Evolutionary conservation across 2,329 filamentous ascomycete genomes (phyloP).

Genomic region (Ascocoryne sarcoides): DNA sequence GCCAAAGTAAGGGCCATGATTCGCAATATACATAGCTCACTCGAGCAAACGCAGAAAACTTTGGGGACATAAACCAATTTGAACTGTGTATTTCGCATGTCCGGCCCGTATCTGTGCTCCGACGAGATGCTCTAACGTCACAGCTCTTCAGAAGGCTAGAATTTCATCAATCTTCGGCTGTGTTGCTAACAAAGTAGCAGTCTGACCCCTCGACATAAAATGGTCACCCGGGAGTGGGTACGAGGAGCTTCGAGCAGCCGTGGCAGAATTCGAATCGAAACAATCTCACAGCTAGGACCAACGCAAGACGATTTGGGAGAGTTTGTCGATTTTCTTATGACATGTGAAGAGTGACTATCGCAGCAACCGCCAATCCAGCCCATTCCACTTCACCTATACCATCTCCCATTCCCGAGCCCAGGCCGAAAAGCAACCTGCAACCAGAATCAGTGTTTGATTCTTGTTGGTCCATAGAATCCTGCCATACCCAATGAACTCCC

Average conservation of each 20-base stretch:
- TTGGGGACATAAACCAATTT: no score
- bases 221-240: slow-evolving; percentile 26
- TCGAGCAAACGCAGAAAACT: no score
- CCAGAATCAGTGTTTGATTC: slow-evolving; percentile 13
- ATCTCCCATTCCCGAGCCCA: slow-evolving; percentile 17
- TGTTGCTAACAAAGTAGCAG: slow-evolving; percentile 27
- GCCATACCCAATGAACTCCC: slow-evolving; percentile 25
- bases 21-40: no score
- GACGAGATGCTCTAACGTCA: slow-evolving; percentile 47
- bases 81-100: slow-evolving; percentile 39
- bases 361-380: slow-evolving; percentile 24
- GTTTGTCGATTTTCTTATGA: slow-evolving; percentile 26
- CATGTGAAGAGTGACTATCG: slow-evolving; percentile 26
- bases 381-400: slow-evolving; percentile 17
- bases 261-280: slow-evolving; percentile 3
- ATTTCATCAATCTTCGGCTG: slow-evolving; percentile 31
- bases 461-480: not conserved
- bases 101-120: slow-evolving; percentile 61
- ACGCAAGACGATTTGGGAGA: slow-evolving; percentile 23
- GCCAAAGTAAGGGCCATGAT: no score
- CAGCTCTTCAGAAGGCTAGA: slow-evolving; percentile 54
- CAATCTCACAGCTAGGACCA: no score
- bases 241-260: slow-evolving; percentile 29
- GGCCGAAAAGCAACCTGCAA: slow-evolving; percentile 21
- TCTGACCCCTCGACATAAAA: slow-evolving; percentile 28